Base-by-base conservation (phyloP, 2,329 filamentous ascomycete species). In the Diplodia mutila region DNA sequence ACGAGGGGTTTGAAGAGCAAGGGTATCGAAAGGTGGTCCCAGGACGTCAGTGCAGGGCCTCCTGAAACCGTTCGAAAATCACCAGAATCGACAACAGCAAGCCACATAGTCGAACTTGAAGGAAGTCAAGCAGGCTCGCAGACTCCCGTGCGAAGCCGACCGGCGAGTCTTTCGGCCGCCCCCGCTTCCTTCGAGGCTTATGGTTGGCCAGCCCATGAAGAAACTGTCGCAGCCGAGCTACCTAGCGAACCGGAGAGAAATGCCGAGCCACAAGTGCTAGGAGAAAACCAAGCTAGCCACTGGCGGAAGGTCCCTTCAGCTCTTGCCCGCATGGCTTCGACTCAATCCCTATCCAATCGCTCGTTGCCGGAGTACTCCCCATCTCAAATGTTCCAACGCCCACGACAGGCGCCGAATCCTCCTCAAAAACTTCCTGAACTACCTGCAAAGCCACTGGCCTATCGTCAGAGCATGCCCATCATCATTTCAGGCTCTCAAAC, bases 401-500 rank as follows among this genome's bases (percentile, higher is more conserved):
- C 61, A 37, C 49, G 46, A 8, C 46, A 64, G 14, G 46, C 46
- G 18, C 61, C 61, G 5, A 18, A n/a, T 6, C 61, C 49, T 11
- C 61, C 61, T 11, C 29, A 51, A 21, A 64, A 64, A 25, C 29
- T 53, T 25, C 61, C 61, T 2, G 61, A 53, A 21, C 21, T 64
- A 14, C 61, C 61, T 23, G 46, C 61, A 5, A 64, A 64, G 21
- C 61, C 61, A 12, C 48, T 64, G 7, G 61, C 61, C 23, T 64
- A 64, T 18, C 46, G 49, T 18, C 61, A 64, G 14, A 64, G 61
- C 39, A 61, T 61, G 57, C 57, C 57, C 16, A 61, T 61, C n/a
- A 61, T 48, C 12, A 49, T 49, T 23, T 49, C 57, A 29, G 57
- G 57, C 16, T 61, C 39, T 32, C 39, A 61, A 18, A 16, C 57